Conservation (phyloP, 2,329 filamentous ascomycete species). For the Aureobasidium lini region DNA sequence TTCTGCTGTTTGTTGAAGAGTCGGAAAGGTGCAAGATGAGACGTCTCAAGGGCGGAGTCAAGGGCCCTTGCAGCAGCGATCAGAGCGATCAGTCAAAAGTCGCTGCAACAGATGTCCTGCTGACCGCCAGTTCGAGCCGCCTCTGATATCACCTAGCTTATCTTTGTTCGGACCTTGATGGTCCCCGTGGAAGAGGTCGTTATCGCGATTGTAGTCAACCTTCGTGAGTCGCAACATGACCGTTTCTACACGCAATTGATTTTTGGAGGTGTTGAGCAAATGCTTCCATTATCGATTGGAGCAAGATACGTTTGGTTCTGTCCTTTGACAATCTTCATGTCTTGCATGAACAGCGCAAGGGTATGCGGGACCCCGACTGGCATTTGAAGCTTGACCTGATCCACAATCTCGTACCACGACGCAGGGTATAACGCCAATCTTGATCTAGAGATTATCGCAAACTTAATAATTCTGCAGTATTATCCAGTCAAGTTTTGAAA, state of each 20-base stretch:
- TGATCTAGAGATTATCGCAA: background rate
- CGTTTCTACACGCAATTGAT: no score
- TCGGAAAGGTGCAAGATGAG: background rate
- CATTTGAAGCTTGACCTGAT: background rate
- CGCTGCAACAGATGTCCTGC: background rate
- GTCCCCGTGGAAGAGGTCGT: background rate
- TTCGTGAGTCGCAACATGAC: no score
- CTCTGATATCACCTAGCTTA: background rate
- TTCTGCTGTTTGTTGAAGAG: background rate
- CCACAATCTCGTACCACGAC: background rate
- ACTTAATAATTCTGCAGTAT: background rate
- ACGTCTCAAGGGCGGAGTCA: background rate
- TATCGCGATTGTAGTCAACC: background rate
- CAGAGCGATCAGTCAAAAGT: background rate
- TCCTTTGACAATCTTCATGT: background rate
- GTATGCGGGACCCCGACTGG: background rate
- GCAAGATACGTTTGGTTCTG: no score
- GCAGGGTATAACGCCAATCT: slow-evolving; percentile 2
- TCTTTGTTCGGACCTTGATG: background rate
- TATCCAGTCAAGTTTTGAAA: no score
- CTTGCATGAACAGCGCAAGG: slow-evolving; percentile 7
- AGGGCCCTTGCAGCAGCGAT: slow-evolving; percentile 7
- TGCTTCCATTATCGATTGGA: no score
- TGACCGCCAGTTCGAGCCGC: slow-evolving; percentile 8
- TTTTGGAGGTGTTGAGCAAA: no score